Evolutionary conservation across 2,329 filamentous ascomycete species (phyloP), one percentile per base, ranked within the genome.

Genomic region (Aspergillus flavus): DNA sequence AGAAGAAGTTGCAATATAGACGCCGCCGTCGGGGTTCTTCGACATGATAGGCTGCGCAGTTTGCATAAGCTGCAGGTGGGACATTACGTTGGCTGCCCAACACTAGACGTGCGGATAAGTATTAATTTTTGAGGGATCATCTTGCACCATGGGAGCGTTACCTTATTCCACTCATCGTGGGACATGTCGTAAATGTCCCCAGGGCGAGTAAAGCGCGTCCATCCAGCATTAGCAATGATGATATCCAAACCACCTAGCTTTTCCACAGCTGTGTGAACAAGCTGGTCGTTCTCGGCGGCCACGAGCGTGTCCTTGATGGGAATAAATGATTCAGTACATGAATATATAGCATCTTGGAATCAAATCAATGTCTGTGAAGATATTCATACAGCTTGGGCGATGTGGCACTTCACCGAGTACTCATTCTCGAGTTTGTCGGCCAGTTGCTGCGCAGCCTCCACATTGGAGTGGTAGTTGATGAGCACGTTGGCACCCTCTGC

Each of bases 161-260:
- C 85, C 77, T 84, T 87, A 67, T 89, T 86, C 87, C 87, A 90
- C 43, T 90, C 87, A 5, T 83, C 84, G 61, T 89, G 85, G 46
- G 75, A 78, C 77, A 88, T 80, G 14, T 84, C 84, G 66, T 88
- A 79, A 14, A 89, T 78, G 69, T 89, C 85, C 21, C 74, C 78
- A 71, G 88, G 89, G 3, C 80, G 78, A 30, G 83, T 79, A 66
- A 89, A 85, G 64, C 84, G 85, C 0, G 87, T 89, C 84, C 86
- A 90, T 28, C 87, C 87, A 21, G 90, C 90, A 75, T 95, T 95
- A 2, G 89, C 91, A 70, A 94, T 86, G 53, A 95, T 81, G 46
- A 93, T 84, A 77, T 95, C 91, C n/a, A 95, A 76, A 1, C 89
- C 87, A 5, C 89, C 90, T 66, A 92, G 82, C n/a, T 76, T 77